Base-by-base conservation (phyloP, 331 rosid species). In the Saraca asoca region DNA sequence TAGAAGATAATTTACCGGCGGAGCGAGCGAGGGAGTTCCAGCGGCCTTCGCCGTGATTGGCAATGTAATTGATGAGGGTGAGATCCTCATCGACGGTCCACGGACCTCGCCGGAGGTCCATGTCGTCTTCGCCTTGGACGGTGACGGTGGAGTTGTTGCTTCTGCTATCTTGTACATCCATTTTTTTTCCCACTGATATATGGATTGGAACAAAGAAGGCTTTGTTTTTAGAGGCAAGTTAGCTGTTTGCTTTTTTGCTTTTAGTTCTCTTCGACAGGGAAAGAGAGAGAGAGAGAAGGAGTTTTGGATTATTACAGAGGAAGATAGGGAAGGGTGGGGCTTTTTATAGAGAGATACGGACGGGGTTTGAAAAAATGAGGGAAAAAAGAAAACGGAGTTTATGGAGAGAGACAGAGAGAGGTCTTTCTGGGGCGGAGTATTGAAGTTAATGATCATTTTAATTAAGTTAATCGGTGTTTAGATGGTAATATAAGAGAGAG, bases 41-140 rank as follows among this genome's bases (percentile, higher is more conserved):
- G 33, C 92, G 95, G 55, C 96, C 96, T 64, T 90, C 96, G 50
- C 96, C 96, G 19, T 90, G 88, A 68, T 71, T 74, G 61, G 87
- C 79, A 85, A 90, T 85, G 90, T 87, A 83, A 87, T 90, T 87
- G 63, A 87, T 81, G 76, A 90, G 96, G 12, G 87, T 72, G 39
- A 83, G 75, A 60, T 90, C 96, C 73, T 90, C 96, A 31, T 87
- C 96, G 2, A 72, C 81, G 10, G 96, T 90, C 96, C 96, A 90
- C 0, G 95, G 96, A 7, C 96, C 96, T 78, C 95, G 68, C 43
- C 95, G 63, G 10, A 90, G 87, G 68, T 85, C 90, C 82, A 75
- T 68, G 20, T 85, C 94, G 6, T 85, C 83, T 0, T 80, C 86
- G 57, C 71, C 75, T 33, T 55, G 38, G 41, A 68, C 7, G 59